Conservation (phyloP, 345 rosid genomes). For the Balakata baccata region DNA sequence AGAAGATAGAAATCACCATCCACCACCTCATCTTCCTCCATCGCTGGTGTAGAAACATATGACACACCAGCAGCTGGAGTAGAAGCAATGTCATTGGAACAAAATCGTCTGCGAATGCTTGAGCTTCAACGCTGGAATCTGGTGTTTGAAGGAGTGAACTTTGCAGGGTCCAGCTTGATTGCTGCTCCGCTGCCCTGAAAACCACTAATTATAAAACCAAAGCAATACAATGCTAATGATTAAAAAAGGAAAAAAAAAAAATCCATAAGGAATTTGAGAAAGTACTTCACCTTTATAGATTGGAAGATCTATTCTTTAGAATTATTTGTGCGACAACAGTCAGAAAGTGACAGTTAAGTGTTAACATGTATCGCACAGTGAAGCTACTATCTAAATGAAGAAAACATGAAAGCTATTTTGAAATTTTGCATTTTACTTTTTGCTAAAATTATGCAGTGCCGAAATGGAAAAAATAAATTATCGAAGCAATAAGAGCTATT, state of each 20-base stretch:
- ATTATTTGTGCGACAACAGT: not conserved
- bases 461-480: not conserved
- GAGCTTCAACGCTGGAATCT: constrained; percentile 98
- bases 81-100: constrained; percentile 65
- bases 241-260: not conserved
- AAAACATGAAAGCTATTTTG: not conserved
- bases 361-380: not conserved
- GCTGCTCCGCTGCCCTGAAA: constrained; percentile 88
- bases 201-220: not conserved
- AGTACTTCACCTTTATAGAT: not conserved
- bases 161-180: constrained; percentile 83
- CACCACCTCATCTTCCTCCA: constrained; percentile 75
- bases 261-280: not conserved
- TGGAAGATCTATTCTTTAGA: not conserved
- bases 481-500: not conserved
- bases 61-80: constrained; percentile 71
- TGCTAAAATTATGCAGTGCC: not conserved
- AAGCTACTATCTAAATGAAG: not conserved
- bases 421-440: not conserved
- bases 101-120: constrained; percentile 76
- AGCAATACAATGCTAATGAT: not conserved
- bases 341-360: not conserved
- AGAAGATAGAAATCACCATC: constrained; percentile 79
- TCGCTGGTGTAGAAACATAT: constrained; percentile 69
- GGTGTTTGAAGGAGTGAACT: constrained; percentile 87